Base-by-base conservation (phyloP, 2,329 filamentous ascomycete genomes). In the Colletotrichum spaethianum region DNA sequence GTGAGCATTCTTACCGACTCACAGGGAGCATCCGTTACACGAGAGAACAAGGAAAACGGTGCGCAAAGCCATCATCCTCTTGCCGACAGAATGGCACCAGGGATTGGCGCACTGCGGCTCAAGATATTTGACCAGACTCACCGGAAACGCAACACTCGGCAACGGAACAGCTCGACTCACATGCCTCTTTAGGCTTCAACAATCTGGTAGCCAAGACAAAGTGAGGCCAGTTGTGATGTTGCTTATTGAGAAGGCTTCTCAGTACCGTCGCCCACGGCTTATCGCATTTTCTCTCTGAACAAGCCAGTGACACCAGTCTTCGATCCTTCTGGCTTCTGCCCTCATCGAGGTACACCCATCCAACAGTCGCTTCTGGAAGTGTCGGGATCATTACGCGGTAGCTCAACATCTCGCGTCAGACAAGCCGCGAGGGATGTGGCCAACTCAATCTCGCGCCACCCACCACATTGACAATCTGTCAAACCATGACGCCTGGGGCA, bases 391-490 rank as follows among this genome's bases (percentile, higher is more conserved):
- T 38, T n/a, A 36, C n/a, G n/a, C n/a, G 36, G 60, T 61, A 31
- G n/a, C n/a, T n/a, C 59, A 44, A 63, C 64, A 72, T 68, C 50
- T 64, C 64, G 52, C 52, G 44, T 42, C 57, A 14, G 26, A 48
- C 61, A 26, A 23, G 38, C 28, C 33, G 28, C 8, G 42, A 48
- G 50, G 56, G 50, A 50, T 63, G 64, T 44, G 42, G 50, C 46
- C 63, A 62, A 44, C 61, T 46, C 61, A 38, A 38, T n/a, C 46
- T 67, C 55, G 42, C 48, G 56, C 63, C 60, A 69, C 66, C 31
- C 14, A 28, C 20, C 18, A 46, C 68, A 50, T 8, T 63, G 57
- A 63, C 12, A 56, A 56, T 40, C 38, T 46, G 46, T 3, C 53
- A 60, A 63, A 14, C 31, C 40, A 26, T 40, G 23, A 16, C 48